Base-by-base conservation (phyloP, 2,329 filamentous ascomycete species). In the Atkinsonella texensis region DNA sequence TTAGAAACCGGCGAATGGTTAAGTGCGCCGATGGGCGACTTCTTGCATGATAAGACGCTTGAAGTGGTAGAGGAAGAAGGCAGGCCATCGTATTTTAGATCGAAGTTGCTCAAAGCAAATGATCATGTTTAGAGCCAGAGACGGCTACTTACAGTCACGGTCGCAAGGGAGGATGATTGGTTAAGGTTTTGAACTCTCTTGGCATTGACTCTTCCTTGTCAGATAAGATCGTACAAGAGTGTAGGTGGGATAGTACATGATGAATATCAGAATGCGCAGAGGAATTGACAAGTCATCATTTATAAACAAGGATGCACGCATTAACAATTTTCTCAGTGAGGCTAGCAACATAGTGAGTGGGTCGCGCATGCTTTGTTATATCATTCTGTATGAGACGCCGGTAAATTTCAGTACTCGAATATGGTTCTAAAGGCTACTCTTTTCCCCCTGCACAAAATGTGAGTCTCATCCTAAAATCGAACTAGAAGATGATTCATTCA, bases 21-120 rank as follows among this genome's bases (percentile, higher is more conserved):
- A 54, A 46, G 39, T 33, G 17, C n/a, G 11, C 33, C 54, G 1
- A 62, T 58, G 59, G 52, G 58, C n/a, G 59, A 61, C 18, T 59
- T 61, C 20, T 48, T 50, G 10, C 54, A 57, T 23, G 59, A 62
- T 17, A 28, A 31, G 18, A 48, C 49, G 4, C 38, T 60, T 40
- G 56, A 58, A 47, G 20, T 62, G 2, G 50, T 62, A 8, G 54
- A 56, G 18, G 59, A 59, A 38, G 48, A 60, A 38, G 60, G 52
- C 13, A 54, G 59, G 3, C 57, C 60, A 4, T 23, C n/a, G 5
- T 40, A 48, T 32, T 48, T 23, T 28, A 23, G n/a, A 39, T 39
- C 38, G n/a, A 39, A 39, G 38, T 12, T 39, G 15, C 38, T 39
- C 0, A 39, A 15, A 8, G 38, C 38, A 39, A 39, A 15, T 17